phyloP scores from a whole-genome alignment of 225 moss, liverwort and hornwort genomes.

The Marchantia polymorpha region DNA sequence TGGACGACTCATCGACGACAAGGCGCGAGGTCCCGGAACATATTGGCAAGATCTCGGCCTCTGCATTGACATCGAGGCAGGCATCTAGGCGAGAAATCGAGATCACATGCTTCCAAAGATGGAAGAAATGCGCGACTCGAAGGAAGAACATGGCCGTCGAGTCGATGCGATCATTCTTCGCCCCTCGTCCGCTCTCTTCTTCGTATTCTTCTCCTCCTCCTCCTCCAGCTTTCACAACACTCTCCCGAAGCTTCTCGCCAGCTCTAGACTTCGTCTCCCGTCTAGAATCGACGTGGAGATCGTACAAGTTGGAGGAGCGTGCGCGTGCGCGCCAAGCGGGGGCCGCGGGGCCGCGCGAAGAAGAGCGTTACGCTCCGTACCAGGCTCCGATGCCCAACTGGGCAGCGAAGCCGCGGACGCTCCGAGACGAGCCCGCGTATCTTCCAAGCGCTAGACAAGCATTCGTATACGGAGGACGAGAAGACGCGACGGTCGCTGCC shows the following conservation, averaged over 20 bases:
- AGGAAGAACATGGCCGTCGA: constrained; percentile 14
- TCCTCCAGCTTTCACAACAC: neutral
- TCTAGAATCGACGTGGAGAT: neutral
- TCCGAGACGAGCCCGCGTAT: neutral
- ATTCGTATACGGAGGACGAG: neutral
- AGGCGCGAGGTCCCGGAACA: neutral
- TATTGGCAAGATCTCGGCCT: neutral
- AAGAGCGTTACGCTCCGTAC: neutral
- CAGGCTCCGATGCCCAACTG: neutral
- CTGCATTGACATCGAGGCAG: neutral
- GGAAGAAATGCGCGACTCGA: constrained; percentile 19
- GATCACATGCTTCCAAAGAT: constrained; percentile 30
- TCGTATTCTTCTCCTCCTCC: too few species aligned
- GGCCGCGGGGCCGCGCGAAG: neutral
- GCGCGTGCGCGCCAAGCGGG: neutral
- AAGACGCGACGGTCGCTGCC: neutral
- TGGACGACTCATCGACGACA: neutral
- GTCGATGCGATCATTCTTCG: constrained; percentile 23
- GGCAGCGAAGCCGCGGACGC: neutral
- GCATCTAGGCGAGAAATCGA: neutral
- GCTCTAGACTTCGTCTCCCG: neutral
- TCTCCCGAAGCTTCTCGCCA: neutral
- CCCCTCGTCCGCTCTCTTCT: constrained; percentile 2
- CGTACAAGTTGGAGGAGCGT: neutral
- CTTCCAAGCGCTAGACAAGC: too few species aligned